These are phyloP conservation scores for Lasiosphaeria ovina DNA, from an alignment of 495 filamentous ascomycete genomes.

Conservation along the genomic window DNA sequence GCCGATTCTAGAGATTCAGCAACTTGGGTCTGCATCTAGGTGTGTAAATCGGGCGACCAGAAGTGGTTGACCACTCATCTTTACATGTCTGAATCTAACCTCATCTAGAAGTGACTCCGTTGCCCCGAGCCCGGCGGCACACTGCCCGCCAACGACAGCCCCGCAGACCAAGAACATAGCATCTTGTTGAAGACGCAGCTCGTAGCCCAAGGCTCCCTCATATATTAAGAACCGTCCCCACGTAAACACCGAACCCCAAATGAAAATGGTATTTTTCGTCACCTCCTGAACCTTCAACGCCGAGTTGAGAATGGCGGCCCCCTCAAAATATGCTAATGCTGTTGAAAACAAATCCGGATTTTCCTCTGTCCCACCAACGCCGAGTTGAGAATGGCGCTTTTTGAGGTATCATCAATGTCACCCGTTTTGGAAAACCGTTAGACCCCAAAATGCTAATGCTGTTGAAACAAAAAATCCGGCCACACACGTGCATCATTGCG, in stretches of 20 bases:
- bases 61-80: background rate
- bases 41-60: background rate
- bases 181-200: conserved; percentile 29
- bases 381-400: conserved; percentile 35
- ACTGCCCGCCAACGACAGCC: too few species aligned
- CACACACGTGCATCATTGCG: conserved; percentile 17
- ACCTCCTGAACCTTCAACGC: conserved; percentile 27
- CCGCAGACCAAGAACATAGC: conserved; percentile 15
- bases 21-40: background rate
- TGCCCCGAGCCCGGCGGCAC: too few species aligned
- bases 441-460: conserved; percentile 37
- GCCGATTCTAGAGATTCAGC: background rate
- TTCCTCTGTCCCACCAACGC: conserved; percentile 31
- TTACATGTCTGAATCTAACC: background rate
- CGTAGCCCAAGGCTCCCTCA: conserved; percentile 6
- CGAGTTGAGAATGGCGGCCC: conserved; percentile 36
- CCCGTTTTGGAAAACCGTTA: conserved; percentile 29
- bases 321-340: conserved; percentile 32
- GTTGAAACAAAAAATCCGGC: conserved; percentile 38
- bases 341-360: conserved; percentile 33
- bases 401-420: conserved; percentile 35
- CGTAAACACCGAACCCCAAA: conserved; percentile 8
- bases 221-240: conserved; percentile 2
- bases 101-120: background rate
- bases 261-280: conserved; percentile 19